Evolutionary conservation across 2,329 filamentous ascomycete species (phyloP).

Genomic region (Lecanoromycetidae sp.): DNA sequence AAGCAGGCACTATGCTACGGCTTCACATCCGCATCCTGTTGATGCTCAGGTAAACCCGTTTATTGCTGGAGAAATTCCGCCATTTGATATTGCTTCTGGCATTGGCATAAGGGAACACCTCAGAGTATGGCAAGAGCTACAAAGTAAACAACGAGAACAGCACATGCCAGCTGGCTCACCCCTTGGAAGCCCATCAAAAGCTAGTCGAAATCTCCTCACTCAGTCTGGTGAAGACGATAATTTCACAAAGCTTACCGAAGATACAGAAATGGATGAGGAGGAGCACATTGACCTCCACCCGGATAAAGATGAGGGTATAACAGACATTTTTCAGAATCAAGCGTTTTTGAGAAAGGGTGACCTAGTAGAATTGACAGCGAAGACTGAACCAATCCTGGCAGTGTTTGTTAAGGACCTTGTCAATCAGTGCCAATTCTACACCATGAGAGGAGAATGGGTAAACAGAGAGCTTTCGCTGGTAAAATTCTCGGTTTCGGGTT

Average conservation of each 20-base stretch:
- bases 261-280: slow-evolving; percentile 6
- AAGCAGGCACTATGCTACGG: slow-evolving; percentile 1
- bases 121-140: slow-evolving; percentile 28
- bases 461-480: slow-evolving; percentile 28
- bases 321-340: slow-evolving; percentile 25
- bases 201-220: slow-evolving; percentile 18
- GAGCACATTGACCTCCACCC: neutral
- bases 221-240: slow-evolving; percentile 13
- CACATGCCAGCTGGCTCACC: slow-evolving; percentile 11
- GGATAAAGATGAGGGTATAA: slow-evolving; percentile 3
- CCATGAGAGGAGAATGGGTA: slow-evolving; percentile 32
- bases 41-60: neutral
- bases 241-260: neutral
- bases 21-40: neutral
- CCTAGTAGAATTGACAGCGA: slow-evolving; percentile 26
- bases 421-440: slow-evolving; percentile 34
- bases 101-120: slow-evolving; percentile 29
- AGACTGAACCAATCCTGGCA: slow-evolving; percentile 25
- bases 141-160: slow-evolving; percentile 8
- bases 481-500: slow-evolving; percentile 39
- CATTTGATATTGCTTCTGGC: too few species aligned
- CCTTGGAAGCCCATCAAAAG: slow-evolving; percentile 24
- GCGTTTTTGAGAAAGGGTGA: slow-evolving; percentile 31
- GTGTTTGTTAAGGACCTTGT: slow-evolving; percentile 32
- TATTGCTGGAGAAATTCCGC: neutral